These are phyloP conservation scores for Omphalotus guepiniiformis DNA, from an alignment of 768 basidiomycete genomes.

Conservation along the genomic window DNA sequence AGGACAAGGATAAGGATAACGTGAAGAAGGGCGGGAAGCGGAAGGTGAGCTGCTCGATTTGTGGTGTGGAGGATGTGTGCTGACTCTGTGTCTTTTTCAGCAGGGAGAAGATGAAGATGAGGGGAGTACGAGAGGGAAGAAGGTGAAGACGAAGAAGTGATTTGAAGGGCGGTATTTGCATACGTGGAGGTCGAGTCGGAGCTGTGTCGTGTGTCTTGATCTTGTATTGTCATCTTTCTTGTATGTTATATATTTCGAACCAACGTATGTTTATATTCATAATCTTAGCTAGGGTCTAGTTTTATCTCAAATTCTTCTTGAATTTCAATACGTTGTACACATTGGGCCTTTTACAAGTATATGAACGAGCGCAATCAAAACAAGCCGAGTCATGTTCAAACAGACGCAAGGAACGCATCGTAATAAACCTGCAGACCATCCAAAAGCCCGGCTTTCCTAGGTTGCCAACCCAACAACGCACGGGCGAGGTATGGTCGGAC, in stretches of 20 bases:
- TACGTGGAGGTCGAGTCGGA: too few species aligned
- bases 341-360: too few species aligned
- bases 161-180: too few species aligned
- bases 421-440: constrained; percentile 43
- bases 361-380: too few species aligned
- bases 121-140: constrained; percentile 30
- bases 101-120: constrained; percentile 40
- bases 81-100: background rate
- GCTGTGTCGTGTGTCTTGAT: too few species aligned
- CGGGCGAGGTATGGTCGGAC: constrained; percentile 36
- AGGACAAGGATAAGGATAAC: constrained; percentile 33
- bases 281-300: too few species aligned
- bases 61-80: background rate
- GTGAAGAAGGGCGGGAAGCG: constrained; percentile 34
- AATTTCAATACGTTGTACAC: too few species aligned
- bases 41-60: constrained; percentile 19
- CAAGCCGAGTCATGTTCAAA: too few species aligned
- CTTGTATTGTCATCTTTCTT: too few species aligned
- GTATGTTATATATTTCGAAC: too few species aligned
- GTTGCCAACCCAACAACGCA: constrained; percentile 39
- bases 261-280: too few species aligned
- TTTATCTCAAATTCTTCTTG: too few species aligned
- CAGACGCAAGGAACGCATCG: constrained; percentile 23
- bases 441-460: constrained; percentile 35
- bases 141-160: constrained; percentile 34